Evolutionary conservation across 2,329 filamentous ascomycete species (phyloP).

Genomic region (Aureobasidium sp.): DNA sequence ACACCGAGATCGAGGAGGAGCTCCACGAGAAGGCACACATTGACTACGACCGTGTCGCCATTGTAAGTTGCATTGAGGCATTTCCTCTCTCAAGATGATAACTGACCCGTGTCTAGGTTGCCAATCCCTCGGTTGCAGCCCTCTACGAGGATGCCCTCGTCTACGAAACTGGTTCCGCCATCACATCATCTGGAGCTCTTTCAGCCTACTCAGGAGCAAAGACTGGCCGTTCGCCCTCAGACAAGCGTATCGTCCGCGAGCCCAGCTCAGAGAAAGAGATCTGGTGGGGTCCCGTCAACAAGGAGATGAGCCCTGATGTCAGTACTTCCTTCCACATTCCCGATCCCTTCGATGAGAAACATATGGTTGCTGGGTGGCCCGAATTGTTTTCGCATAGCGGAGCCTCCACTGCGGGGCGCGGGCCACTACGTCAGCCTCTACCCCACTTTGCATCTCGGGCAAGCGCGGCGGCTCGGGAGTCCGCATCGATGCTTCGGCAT

Average conservation of each 20-base stretch:
- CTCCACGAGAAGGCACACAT: slow-evolving; percentile 97
- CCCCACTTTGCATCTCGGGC: slow-evolving; percentile 21
- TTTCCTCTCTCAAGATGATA: neutral
- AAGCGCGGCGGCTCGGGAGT: slow-evolving; percentile 14
- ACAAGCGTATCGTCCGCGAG: slow-evolving; percentile 97
- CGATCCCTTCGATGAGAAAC: neutral
- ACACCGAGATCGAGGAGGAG: slow-evolving; percentile 97
- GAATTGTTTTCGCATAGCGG: slow-evolving; percentile 9
- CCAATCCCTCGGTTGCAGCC: slow-evolving; percentile 89
- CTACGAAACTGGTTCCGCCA: slow-evolving; percentile 95
- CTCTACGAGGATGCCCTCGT: slow-evolving; percentile 98
- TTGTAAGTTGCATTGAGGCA: slow-evolving; percentile 52
- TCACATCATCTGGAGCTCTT: slow-evolving; percentile 88
- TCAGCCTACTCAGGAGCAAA: slow-evolving; percentile 98
- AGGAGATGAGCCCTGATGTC: slow-evolving; percentile 96
- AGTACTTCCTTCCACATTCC: slow-evolving; percentile 31
- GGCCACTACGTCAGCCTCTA: slow-evolving; percentile 7
- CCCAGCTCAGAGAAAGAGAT: slow-evolving; percentile 79
- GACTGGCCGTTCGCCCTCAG: slow-evolving; percentile 90
- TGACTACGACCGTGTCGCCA: slow-evolving; percentile 96
- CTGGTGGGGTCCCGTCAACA: slow-evolving; percentile 99
- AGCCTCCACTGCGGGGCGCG: neutral
- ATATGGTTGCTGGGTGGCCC: slow-evolving; percentile 3
- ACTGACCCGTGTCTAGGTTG: slow-evolving; percentile 40
- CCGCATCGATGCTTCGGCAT: neutral